Evolutionary conservation across 1,284 basidiomycete species (phyloP).

Genomic region (Pyrrhoderma noxium): DNA sequence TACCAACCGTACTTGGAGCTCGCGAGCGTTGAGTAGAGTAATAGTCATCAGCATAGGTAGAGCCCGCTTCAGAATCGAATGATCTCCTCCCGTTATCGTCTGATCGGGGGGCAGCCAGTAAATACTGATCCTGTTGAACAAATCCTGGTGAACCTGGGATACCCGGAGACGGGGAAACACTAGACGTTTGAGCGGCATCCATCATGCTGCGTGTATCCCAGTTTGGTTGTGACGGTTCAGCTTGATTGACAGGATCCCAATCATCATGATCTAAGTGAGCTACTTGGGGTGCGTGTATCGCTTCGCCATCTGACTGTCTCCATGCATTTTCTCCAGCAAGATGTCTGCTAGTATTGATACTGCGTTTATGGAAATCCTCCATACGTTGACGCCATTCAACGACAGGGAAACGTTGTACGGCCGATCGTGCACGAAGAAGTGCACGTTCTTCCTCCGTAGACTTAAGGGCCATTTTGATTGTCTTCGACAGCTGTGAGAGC

Average conservation of each 20-base stretch:
- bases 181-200: constrained; percentile 27
- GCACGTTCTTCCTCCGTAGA: constrained; percentile 86
- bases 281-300: constrained; percentile 34
- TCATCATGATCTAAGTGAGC: constrained; percentile 40
- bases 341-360: constrained; percentile 64
- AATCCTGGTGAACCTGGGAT: constrained; percentile 29
- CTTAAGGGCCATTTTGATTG: constrained; percentile 87
- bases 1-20: constrained; percentile 14
- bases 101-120: constrained; percentile 24
- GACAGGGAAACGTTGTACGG: constrained; percentile 91
- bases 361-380: constrained; percentile 89
- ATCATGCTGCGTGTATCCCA: constrained; percentile 40
- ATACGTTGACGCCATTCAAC: constrained; percentile 93
- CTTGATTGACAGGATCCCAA: constrained; percentile 47
- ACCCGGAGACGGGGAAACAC: constrained; percentile 12
- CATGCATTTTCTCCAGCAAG: constrained; percentile 70
- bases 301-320: constrained; percentile 66
- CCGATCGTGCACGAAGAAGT: constrained; percentile 84
- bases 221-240: constrained; percentile 44
- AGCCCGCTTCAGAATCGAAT: constrained; percentile 35
- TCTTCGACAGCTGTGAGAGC: constrained; percentile 91
- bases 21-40: constrained; percentile 29
- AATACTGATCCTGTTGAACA: constrained; percentile 30
- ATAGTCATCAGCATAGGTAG: constrained; percentile 53
- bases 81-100: constrained; percentile 33